Conservation (phyloP, 1,284 basidiomycete genomes). For the Moniliella sp. region DNA sequence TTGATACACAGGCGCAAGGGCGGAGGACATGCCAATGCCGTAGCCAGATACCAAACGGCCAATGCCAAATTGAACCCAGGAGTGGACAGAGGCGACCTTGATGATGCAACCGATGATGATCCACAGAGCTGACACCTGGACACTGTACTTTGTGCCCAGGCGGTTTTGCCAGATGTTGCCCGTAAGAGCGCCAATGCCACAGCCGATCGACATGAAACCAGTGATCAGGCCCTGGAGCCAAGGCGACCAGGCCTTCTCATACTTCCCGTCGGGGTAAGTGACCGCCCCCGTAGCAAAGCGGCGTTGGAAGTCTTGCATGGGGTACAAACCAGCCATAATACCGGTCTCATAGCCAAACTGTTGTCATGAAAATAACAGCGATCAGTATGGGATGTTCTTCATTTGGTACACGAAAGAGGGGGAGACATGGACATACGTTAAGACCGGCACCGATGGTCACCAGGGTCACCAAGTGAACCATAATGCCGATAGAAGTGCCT, state of each 20-base stretch:
- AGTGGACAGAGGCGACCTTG: conserved; percentile 28
- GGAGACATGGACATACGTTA: too few relatives aligned
- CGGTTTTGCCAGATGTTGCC: conserved; percentile 40
- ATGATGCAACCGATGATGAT: conserved; percentile 47
- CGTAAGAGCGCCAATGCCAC: conserved; percentile 26
- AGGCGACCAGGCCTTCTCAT: conserved; percentile 36
- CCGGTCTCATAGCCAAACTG: too few relatives aligned
- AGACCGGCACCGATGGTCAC: too few relatives aligned
- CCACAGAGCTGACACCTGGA: conserved; percentile 52
- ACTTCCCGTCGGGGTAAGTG: conserved; percentile 16
- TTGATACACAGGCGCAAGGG: conserved; percentile 55
- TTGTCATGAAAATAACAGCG: too few relatives aligned
- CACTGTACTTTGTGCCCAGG: conserved; percentile 49
- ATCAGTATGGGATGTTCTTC: too few relatives aligned
- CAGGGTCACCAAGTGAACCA: too few relatives aligned
- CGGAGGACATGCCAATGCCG: conserved; percentile 38
- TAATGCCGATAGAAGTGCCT: too few relatives aligned
- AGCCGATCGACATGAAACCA: conserved; percentile 40
- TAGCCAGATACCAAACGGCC: conserved; percentile 46
- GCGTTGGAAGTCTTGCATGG: conserved; percentile 51
- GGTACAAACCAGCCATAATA: conserved; percentile 53
- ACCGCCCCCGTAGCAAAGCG: conserved; percentile 44
- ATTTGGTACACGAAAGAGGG: too few relatives aligned
- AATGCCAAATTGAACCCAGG: conserved; percentile 38
- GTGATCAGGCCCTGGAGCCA: conserved; percentile 44